Evolutionary conservation across 441 rosid species (phyloP).

Genomic region (Jatropha multifida): DNA sequence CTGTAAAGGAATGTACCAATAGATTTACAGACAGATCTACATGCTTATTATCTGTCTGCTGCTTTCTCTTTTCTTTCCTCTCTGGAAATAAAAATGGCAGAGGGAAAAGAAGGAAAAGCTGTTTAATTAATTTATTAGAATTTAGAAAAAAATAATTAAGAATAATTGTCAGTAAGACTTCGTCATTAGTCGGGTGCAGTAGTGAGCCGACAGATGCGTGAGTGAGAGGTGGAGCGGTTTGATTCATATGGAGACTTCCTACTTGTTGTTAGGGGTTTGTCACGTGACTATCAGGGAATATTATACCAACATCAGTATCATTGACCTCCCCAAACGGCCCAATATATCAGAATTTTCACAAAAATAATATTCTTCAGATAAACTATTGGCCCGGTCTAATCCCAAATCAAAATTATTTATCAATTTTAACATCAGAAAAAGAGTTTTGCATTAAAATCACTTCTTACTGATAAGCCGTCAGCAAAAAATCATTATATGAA

Average conservation of each 20-base stretch:
- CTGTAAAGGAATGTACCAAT: not conserved
- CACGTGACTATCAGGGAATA: constrained; percentile 18
- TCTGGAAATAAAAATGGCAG: not conserved
- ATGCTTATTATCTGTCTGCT: not conserved
- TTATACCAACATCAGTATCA: too few relatives aligned
- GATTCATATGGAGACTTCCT: not conserved
- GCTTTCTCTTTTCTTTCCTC: too few relatives aligned
- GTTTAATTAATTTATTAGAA: not conserved
- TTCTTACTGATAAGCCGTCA: too few relatives aligned
- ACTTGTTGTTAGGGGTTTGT: constrained; percentile 12
- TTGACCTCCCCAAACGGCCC: too few relatives aligned
- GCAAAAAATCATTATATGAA: too few relatives aligned
- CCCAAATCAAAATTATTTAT: too few relatives aligned
- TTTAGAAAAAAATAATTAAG: too few relatives aligned
- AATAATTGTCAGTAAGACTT: constrained; percentile 2
- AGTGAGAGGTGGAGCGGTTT: not conserved
- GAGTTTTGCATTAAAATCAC: too few relatives aligned
- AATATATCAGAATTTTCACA: too few relatives aligned
- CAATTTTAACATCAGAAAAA: too few relatives aligned
- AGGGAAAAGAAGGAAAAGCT: not conserved
- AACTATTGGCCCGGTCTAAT: too few relatives aligned
- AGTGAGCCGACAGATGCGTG: constrained; percentile 23
- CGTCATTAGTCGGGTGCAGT: constrained; percentile 2
- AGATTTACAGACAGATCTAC: not conserved
- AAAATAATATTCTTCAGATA: too few relatives aligned